Conservation (phyloP, 2,329 filamentous ascomycete species). For the Fusarium musae region DNA sequence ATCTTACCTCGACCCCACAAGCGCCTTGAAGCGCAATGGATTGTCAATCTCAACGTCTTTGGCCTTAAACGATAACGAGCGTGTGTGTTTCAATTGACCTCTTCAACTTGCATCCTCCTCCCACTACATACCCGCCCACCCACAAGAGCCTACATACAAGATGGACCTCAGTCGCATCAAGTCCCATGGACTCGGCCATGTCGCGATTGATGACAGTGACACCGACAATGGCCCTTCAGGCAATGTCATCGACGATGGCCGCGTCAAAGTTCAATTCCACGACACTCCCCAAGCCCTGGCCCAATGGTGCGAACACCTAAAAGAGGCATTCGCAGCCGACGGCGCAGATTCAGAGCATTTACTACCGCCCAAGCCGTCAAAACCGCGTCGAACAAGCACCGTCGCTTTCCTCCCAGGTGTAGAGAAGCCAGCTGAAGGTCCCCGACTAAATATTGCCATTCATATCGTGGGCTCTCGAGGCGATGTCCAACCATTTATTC, state of each 20-base stretch:
- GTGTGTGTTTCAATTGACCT: background rate
- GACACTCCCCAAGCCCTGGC: conserved; percentile 42
- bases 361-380: conserved; percentile 17
- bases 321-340: conserved; percentile 21
- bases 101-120: background rate
- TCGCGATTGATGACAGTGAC: conserved; percentile 39
- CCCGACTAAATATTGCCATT: conserved; percentile 48
- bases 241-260: conserved; percentile 46
- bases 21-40: conserved; percentile 1
- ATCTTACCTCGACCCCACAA: conserved; percentile 8
- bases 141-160: background rate
- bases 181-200: conserved; percentile 44
- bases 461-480: conserved; percentile 49
- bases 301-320: conserved; percentile 43
- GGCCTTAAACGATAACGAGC: background rate
- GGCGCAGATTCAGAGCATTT: conserved; percentile 7
- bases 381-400: conserved; percentile 38
- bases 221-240: conserved; percentile 38
- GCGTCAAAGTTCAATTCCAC: conserved; percentile 48
- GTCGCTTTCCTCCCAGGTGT: conserved; percentile 27
- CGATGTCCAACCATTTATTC: conserved; percentile 65
- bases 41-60: background rate
- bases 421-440: conserved; percentile 29
- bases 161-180: conserved; percentile 47
- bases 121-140: background rate